Evolutionary conservation across 345 rosid genomes (phyloP), one percentile per base, ranked within the genome.

Genomic region (Jatropha curcas): DNA sequence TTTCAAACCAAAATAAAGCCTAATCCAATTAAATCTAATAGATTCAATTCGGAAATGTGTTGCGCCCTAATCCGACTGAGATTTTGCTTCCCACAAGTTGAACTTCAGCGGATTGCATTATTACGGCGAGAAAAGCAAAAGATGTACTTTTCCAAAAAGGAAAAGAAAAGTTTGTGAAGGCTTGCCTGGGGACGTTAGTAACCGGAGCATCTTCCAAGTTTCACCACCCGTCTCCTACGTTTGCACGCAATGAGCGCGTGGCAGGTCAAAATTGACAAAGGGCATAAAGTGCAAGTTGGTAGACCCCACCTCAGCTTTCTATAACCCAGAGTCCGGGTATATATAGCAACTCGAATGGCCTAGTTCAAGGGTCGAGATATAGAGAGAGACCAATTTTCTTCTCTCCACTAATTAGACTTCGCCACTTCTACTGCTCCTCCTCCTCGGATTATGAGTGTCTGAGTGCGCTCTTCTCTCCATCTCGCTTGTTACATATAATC

Each of bases 191-290:
- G 75, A 7, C 27, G 51, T 19, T 34, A 35, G 9, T 17, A 37
- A 57, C 41, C 19, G 4, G 25, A 35, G 35, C 52, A 39, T 10
- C 28, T 20, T 41, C 0, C n/a, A n/a, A 41, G 11, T 41, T 14
- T 43, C 74, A 19, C 57, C 35, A 56, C 41, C 30, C 59, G 59
- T 27, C 45, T 25, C 72, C 57, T 45, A 43, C 14, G 13, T 4
- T 20, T 16, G 0, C n/a, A 48, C 53, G 22, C 16, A 24, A 33
- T 11, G 25, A 22, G 65, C 65, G 74, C 65, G 79, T 69, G 74
- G 65, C 70, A 56, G 1, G 12, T 52, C 65, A 22, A 31, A 20
- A 19, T 33, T 70, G 65, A 52, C 73, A 41, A 69, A 70, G 8
- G 48, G 16, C 56, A 45, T 22, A 62, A 61, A 52, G 31, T 24